phyloP scores from a whole-genome alignment of 164 flowering plant genomes.

The Cinnamomum micranthum region DNA sequence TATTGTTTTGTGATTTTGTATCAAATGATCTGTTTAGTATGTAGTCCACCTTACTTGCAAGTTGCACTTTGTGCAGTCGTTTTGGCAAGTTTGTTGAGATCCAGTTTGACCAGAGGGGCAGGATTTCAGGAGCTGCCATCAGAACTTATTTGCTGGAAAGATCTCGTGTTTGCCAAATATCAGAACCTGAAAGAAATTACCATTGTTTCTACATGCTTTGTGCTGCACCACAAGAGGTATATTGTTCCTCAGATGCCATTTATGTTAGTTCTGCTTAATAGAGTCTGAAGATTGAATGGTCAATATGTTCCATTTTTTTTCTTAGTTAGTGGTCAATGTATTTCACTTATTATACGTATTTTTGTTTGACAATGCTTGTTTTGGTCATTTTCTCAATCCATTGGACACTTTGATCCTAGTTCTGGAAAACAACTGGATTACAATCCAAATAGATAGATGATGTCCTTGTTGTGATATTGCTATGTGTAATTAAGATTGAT shows the following conservation, averaged over 20 bases:
- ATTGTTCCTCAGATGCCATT: constrained; percentile 3
- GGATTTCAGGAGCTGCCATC: constrained; percentile 97
- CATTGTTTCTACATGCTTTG: constrained; percentile 99
- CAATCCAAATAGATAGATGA: not conserved
- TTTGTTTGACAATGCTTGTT: not conserved
- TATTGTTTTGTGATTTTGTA: not conserved
- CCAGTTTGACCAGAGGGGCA: constrained; percentile 85
- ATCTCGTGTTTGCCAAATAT: constrained; percentile 98
- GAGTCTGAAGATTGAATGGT: not conserved
- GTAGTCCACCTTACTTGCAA: constrained; percentile 8
- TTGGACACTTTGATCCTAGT: not conserved
- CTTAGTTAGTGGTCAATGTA: not conserved
- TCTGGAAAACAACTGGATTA: not conserved
- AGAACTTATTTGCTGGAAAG: constrained; percentile 96
- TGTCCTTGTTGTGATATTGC: not conserved
- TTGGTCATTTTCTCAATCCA: not conserved
- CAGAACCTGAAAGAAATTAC: constrained; percentile 98
- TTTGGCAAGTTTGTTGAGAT: constrained; percentile 99
- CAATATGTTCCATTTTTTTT: not conserved
- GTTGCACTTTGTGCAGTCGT: constrained; percentile 54
- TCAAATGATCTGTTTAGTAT: not conserved
- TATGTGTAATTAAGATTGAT: not conserved
- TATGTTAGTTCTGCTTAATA: not conserved
- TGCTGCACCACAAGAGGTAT: constrained; percentile 95
- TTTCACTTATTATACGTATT: not conserved